A percentile compares a stretch with the other conserved stretches of the same genome.
These are phyloP conservation scores for Globisporangium megalacanthum DNA, from an alignment of 352 stramenopile species.

Conservation along the genomic window DNA sequence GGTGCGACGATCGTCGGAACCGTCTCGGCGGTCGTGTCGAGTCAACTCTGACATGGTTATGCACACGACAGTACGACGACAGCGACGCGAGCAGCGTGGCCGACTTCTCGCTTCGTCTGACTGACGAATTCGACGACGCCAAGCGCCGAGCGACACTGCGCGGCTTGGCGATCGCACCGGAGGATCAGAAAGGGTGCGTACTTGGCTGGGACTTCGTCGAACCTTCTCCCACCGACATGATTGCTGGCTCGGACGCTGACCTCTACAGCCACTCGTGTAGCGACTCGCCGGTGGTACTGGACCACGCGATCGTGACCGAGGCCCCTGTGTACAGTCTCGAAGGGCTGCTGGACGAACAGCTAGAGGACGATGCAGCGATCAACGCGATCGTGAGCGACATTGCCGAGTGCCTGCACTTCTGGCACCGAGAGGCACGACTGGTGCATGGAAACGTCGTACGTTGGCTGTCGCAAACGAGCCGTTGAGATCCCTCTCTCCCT, in stretches of 20 bases:
- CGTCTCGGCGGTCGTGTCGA: too few species aligned
- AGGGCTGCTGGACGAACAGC: slow-evolving; percentile 22
- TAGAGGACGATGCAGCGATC: slow-evolving; percentile 24
- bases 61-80: slow-evolving; percentile 1
- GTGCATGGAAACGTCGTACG: slow-evolving; percentile 66
- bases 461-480: background rate
- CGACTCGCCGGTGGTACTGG: slow-evolving; percentile 38
- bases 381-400: slow-evolving; percentile 33
- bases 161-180: slow-evolving; percentile 23
- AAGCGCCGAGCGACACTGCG: slow-evolving; percentile 43
- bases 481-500: too few species aligned
- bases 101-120: slow-evolving; percentile 25
- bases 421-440: slow-evolving; percentile 43
- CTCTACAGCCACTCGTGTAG: slow-evolving; percentile 21
- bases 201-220: background rate
- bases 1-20: slow-evolving; percentile 15
- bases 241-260: slow-evolving; percentile 12
- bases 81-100: background rate
- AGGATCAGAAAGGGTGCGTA: slow-evolving; percentile 40
- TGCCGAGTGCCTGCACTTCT: slow-evolving; percentile 49
- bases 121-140: slow-evolving; percentile 50
- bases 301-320: slow-evolving; percentile 50
- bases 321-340: slow-evolving; percentile 52
- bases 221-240: too few species aligned
- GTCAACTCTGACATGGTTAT: background rate